These are phyloP conservation scores for Sclerotinia glacialis DNA, from an alignment of 2,329 filamentous ascomycete species.

Conservation along the genomic window DNA sequence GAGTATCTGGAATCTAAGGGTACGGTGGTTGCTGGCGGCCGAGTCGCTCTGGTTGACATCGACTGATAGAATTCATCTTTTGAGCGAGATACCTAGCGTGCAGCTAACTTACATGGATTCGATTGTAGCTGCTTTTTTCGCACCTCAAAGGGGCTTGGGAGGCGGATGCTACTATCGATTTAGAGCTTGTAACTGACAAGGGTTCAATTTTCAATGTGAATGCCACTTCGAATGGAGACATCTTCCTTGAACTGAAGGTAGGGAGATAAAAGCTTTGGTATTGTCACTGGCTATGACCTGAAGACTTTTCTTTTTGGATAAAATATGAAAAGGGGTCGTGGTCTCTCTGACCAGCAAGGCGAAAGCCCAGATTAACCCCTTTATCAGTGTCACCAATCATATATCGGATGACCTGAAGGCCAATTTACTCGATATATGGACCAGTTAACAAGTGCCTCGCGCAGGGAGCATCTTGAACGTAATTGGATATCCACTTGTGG, in stretches of 20 bases:
- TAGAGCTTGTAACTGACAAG: conserved; percentile 1
- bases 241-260: conserved; percentile 24
- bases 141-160: neutral
- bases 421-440: neutral
- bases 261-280: conserved; percentile 21
- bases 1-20: neutral
- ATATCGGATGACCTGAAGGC: neutral
- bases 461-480: neutral
- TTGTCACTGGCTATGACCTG: conserved; percentile 10
- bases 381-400: conserved; percentile 1
- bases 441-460: neutral
- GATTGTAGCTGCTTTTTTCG: neutral
- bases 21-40: neutral
- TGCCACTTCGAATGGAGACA: conserved; percentile 15
- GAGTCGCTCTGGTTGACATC: neutral
- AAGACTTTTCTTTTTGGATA: neutral
- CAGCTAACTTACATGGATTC: neutral
- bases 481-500: neutral
- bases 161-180: neutral
- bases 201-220: conserved; percentile 22
- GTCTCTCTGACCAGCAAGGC: neutral
- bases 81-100: neutral
- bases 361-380: neutral
- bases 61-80: neutral
- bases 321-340: conserved; percentile 3